Evolutionary conservation across 164 flowering plant genomes (phyloP).

Genomic region (Magnolia sinica): DNA sequence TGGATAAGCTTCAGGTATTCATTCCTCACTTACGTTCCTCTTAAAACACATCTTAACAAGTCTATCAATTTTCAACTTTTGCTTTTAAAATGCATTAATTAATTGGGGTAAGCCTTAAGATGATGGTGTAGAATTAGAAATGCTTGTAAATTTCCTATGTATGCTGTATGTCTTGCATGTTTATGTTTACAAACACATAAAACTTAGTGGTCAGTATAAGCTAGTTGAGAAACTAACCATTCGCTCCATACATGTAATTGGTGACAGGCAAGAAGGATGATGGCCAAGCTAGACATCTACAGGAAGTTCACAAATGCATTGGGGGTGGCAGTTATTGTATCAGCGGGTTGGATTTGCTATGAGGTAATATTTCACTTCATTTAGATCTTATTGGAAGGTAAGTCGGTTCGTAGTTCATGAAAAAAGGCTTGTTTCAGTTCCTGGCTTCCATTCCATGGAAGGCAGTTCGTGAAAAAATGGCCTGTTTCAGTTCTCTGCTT

Average conservation of each 20-base stretch:
- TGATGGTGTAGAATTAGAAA: not conserved
- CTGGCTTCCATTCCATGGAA: too few relatives aligned
- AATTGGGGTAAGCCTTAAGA: too few relatives aligned
- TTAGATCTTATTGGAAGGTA: not conserved
- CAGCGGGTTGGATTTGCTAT: slow-evolving; percentile 91
- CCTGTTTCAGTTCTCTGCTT: too few relatives aligned
- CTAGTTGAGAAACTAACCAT: too few relatives aligned
- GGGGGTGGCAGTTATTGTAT: slow-evolving; percentile 81
- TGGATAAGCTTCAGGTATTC: slow-evolving; percentile 91
- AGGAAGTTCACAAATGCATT: slow-evolving; percentile 96
- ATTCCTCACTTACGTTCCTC: not conserved
- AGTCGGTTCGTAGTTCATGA: too few relatives aligned
- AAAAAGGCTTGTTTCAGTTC: not conserved
- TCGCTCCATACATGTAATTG: too few relatives aligned
- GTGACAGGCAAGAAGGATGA: slow-evolving; percentile 74
- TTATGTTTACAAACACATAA: not conserved
- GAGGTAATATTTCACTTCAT: slow-evolving; percentile 59
- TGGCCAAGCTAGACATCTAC: slow-evolving; percentile 86
- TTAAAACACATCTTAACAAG: not conserved
- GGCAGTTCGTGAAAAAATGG: too few relatives aligned
- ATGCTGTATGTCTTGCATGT: not conserved
- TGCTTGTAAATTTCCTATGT: not conserved
- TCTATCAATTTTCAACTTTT: not conserved
- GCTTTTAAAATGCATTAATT: not conserved
- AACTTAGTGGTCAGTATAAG: not conserved